phyloP scores from a whole-genome alignment of 306 rosid species.

The Cucurbita pepo region DNA sequence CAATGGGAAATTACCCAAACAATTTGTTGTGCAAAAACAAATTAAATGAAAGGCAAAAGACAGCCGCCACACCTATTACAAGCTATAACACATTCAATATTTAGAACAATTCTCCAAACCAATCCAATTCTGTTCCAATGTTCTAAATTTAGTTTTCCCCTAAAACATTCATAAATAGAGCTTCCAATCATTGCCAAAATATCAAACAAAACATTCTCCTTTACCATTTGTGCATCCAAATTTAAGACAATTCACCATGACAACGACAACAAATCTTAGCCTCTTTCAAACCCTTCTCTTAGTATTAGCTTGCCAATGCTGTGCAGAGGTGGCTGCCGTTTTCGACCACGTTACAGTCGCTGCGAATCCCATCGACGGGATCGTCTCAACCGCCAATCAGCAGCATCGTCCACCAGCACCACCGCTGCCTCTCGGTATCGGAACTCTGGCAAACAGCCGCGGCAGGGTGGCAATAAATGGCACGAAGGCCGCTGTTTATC shows the following conservation, averaged over 20 bases:
- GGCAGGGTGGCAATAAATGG: background rate
- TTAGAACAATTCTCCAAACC: background rate
- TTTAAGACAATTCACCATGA: background rate
- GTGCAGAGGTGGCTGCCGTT: background rate
- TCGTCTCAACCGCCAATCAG: too few relatives aligned
- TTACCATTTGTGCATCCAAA: background rate
- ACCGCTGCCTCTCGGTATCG: background rate
- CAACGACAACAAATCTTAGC: background rate
- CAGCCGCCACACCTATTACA: background rate
- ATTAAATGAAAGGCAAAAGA: background rate
- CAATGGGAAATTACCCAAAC: too few relatives aligned
- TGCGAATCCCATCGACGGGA: too few relatives aligned
- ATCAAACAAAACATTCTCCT: background rate
- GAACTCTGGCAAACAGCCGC: background rate
- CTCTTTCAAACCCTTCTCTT: background rate
- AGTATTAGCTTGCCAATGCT: background rate
- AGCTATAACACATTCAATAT: background rate
- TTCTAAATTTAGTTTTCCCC: background rate
- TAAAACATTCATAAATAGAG: background rate
- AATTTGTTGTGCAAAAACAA: too few relatives aligned
- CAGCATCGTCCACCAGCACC: background rate
- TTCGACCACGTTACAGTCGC: background rate
- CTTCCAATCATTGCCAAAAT: background rate
- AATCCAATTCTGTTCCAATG: background rate
- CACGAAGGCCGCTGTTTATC: background rate